These are phyloP conservation scores for Pseudoperonospora humuli DNA, from an alignment of 352 stramenopile genomes.

Conservation along the genomic window DNA sequence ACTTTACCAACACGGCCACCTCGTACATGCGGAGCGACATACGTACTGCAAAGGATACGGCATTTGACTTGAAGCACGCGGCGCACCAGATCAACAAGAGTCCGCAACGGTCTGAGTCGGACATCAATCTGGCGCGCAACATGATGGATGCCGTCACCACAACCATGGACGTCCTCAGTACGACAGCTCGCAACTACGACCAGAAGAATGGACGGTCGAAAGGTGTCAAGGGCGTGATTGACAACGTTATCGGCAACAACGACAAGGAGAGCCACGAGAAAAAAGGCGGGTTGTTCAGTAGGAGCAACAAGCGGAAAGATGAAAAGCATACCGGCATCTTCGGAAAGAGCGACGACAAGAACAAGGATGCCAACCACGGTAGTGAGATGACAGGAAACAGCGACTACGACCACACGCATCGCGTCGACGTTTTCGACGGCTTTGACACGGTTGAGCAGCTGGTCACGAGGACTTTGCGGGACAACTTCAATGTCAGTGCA, in stretches of 20 bases:
- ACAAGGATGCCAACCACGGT: constrained; percentile 3
- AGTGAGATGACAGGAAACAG: not conserved
- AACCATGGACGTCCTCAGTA: constrained; percentile 13
- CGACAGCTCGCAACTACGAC: constrained; percentile 13
- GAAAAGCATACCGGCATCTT: constrained; percentile 2
- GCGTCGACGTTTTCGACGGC: not conserved
- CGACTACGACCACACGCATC: not conserved
- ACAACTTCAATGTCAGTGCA: constrained; percentile 13
- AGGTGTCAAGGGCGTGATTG: too few relatives aligned
- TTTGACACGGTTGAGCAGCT: constrained; percentile 15
- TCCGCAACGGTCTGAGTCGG: constrained; percentile 8
- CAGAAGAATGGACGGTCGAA: constrained; percentile 17
- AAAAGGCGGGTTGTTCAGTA: not conserved
- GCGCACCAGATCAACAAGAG: constrained; percentile 14
- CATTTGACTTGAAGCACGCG: constrained; percentile 4
- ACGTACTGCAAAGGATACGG: constrained; percentile 14
- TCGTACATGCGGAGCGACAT: too few relatives aligned
- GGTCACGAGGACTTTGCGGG: constrained; percentile 13
- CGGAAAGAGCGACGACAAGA: constrained; percentile 2
- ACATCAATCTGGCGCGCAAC: constrained; percentile 14
- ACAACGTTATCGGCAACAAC: too few relatives aligned
- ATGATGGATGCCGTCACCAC: constrained; percentile 7
- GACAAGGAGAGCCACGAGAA: not conserved
- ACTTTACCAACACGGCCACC: too few relatives aligned
- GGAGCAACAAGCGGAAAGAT: not conserved